phyloP scores from a whole-genome alignment of 78 protist genomes.

The Emiliania huxleyi region DNA sequence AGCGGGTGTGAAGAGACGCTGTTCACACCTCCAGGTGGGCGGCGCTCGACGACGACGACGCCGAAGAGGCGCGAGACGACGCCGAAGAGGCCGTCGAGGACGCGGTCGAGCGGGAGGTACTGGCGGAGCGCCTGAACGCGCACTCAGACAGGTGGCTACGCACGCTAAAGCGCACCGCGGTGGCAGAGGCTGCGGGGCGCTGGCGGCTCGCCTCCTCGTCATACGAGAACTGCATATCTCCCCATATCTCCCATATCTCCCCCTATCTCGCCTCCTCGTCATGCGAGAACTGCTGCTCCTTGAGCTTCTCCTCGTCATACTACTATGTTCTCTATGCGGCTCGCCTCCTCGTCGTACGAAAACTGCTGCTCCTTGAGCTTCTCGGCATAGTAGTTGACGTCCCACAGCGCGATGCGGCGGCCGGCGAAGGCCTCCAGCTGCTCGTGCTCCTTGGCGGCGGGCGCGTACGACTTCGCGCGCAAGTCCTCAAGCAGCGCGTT shows the following conservation, averaged over 20 bases:
- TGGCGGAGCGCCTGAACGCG: constrained; percentile 30
- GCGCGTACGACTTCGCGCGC: not conserved
- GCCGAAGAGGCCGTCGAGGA: constrained; percentile 47
- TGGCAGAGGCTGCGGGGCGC: no score
- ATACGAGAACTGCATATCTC: no score
- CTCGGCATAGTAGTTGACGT: constrained; percentile 16
- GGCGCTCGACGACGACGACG: not conserved
- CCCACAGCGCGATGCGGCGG: not conserved
- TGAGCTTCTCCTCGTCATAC: not conserved
- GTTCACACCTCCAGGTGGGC: no score
- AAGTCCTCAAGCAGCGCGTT: not conserved
- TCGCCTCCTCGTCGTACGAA: not conserved
- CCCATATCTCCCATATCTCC: no score
- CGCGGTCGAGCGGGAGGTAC: constrained; percentile 36
- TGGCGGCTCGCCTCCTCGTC: no score
- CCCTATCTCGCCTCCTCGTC: no score
- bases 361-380: not conserved
- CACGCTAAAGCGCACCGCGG: no score
- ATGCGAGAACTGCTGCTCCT: not conserved
- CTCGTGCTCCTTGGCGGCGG: not conserved
- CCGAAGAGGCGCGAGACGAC: not conserved
- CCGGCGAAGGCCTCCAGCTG: not conserved
- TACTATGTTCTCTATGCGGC: no score
- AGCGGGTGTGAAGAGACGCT: no score
- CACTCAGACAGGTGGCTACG: no score